Base-by-base conservation (phyloP, 352 stramenopile species). In the Pythium aquatile region DNA sequence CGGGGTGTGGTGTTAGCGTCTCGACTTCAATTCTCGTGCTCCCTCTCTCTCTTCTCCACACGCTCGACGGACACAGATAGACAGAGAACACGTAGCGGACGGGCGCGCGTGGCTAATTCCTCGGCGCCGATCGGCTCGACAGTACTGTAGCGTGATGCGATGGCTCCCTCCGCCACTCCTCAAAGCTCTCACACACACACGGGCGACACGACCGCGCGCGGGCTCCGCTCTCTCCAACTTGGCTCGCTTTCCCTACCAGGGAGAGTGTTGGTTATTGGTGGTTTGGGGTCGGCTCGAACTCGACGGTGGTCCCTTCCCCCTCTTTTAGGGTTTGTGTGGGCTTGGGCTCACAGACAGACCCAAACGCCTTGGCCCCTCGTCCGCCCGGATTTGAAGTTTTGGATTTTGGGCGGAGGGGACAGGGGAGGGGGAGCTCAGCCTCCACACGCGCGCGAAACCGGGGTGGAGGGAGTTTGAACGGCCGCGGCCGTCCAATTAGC, bases 191-290 rank as follows among this genome's bases (percentile, higher is more conserved):
- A 58, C 39, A 67, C 47, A 66, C 60, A 65, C 59, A 56, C 60
- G 60, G 60, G 59, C 60, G 60, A 66, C 60, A 60, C 55, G 44
- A 55, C 42, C 44, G 29, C 20, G 46, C 55, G 63, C 53, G 52
- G 39, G 52, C 39, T 61, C 40, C 61, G 55, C 52, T 55, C 53
- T 61, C 55, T 61, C 55, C 62, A 69, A 56, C 57, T 69, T 69
- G 55, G 62, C 62, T 69, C 62, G 62, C 55, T 49, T 56, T 63
- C 55, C 51, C 62, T 63, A 30, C 60, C 60, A 2, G 48, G 49
- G 64, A 70, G 64, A 70, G 64, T 70, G 64, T 66, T 62, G 57
- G 64, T 69, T 60, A 60, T 64, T 65, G 57, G 64, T 70, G 64
- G 64, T 70, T 70, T 59, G 64, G 58, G 64, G 56, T 70, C 40